These are phyloP conservation scores for Thalassiosira profunda DNA, from an alignment of 108 stramenopile species.

Conservation along the genomic window DNA sequence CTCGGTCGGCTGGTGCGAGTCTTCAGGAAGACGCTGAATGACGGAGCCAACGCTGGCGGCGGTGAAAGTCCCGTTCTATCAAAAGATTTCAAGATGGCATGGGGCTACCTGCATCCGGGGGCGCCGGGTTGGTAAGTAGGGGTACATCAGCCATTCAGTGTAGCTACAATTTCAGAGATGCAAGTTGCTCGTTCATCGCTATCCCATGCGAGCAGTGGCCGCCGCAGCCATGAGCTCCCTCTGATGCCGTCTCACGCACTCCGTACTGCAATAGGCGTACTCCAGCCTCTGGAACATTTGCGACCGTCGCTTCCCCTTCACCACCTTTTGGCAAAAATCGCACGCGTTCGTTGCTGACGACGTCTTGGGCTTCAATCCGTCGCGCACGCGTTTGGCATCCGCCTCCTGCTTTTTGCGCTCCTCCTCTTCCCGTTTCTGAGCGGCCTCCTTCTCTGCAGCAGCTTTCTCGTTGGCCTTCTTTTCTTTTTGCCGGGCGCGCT, in stretches of 20 bases:
- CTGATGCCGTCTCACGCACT: slow-evolving; percentile 90
- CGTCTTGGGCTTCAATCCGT: slow-evolving; percentile 47
- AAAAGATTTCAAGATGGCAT: background rate
- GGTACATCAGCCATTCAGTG: no score
- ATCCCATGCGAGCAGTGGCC: slow-evolving; percentile 74
- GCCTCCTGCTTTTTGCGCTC: slow-evolving; percentile 37
- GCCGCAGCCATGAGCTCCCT: slow-evolving; percentile 87
- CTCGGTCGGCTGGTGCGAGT: slow-evolving; percentile 22
- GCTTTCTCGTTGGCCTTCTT: slow-evolving; percentile 69
- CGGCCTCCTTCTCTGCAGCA: slow-evolving; percentile 28
- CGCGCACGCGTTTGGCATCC: slow-evolving; percentile 54
- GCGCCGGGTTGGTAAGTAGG: background rate
- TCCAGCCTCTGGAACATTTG: slow-evolving; percentile 85
- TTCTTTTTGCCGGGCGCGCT: slow-evolving; percentile 83
- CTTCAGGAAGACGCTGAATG: slow-evolving; percentile 15
- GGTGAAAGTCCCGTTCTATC: background rate
- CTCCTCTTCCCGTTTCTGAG: slow-evolving; percentile 25
- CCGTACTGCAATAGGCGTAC: slow-evolving; percentile 81
- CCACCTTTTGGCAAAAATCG: slow-evolving; percentile 78
- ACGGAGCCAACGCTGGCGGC: background rate
- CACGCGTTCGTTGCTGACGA: slow-evolving; percentile 62
- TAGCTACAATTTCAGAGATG: no score
- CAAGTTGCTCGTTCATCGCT: no score
- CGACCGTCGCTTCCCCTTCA: slow-evolving; percentile 60
- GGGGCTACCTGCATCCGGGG: background rate